A percentile compares a stretch with the other conserved stretches of the same genome.
phyloP scores from a whole-genome alignment of 2,329 filamentous ascomycete genomes.

The Chrysosporium queenslandicum region DNA sequence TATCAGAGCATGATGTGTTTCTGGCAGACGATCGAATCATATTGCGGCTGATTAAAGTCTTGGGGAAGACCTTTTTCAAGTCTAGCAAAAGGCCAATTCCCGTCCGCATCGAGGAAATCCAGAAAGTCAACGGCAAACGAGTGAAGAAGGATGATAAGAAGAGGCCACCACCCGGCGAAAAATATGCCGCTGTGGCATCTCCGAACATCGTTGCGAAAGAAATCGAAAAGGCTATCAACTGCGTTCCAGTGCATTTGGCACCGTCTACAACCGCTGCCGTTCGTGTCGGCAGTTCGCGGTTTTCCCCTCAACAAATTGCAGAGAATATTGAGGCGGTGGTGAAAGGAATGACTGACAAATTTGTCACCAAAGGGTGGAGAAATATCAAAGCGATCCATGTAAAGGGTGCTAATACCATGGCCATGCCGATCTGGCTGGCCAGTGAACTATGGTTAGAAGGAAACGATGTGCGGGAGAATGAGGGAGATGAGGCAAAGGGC shows the following conservation, averaged over 20 bases:
- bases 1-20: conserved; percentile 83
- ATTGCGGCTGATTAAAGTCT: conserved; percentile 58
- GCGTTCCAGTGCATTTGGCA: conserved; percentile 70
- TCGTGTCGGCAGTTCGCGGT: conserved; percentile 65
- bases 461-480: conserved; percentile 52
- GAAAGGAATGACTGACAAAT: conserved; percentile 61
- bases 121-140: conserved; percentile 51
- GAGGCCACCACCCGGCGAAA: conserved; percentile 36
- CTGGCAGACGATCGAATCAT: conserved; percentile 81
- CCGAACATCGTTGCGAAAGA: conserved; percentile 64
- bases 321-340: conserved; percentile 71
- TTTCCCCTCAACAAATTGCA: conserved; percentile 63
- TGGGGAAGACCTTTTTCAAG: conserved; percentile 93
- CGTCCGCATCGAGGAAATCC: conserved; percentile 57
- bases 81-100: conserved; percentile 80
- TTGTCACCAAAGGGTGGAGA: conserved; percentile 76
- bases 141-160: conserved; percentile 48
- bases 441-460: conserved; percentile 83
- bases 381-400: conserved; percentile 77
- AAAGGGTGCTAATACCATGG: conserved; percentile 79
- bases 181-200: conserved; percentile 43
- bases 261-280: conserved; percentile 72
- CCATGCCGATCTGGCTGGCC: conserved; percentile 88
- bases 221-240: conserved; percentile 64
- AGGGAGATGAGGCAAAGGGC: conserved; percentile 26